Base-by-base conservation (phyloP, 805 yeast species). In the Kodamaea kakaduensis region DNA sequence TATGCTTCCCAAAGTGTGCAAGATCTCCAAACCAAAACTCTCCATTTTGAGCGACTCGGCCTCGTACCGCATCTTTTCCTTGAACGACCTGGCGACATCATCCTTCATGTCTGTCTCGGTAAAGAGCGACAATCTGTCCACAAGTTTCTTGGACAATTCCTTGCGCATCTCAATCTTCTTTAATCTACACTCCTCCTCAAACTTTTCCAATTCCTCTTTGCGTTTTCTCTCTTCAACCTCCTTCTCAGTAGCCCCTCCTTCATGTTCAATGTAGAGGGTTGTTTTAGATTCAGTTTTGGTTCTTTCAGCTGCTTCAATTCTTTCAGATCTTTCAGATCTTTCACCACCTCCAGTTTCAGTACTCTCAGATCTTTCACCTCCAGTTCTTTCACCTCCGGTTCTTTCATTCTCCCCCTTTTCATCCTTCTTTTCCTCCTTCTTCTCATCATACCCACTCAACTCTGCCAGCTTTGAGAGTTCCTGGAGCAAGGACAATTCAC, bases 31-130 rank as follows among this genome's bases (percentile, higher is more conserved):
- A n/a, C 94, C 94, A 59, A 84, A 84, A 15, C 90, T 82, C 56
- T 84, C 93, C 77, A 81, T 75, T 48, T 83, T 84, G 44, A 84
- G 66, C 18, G 78, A 67, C 52, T 89, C 93, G 10, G 95, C 95
- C 58, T 93, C 97, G 50, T 81, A 78, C 42, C 69, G 71, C 46
- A 84, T 71, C 54, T 84, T 81, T 37, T 68, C 69, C 41, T 71
- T 62, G 56, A 87, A 90, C 15, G 70, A 58, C 23, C 50, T 54
- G 8, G 58, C 62, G n/a, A 62, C 61, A 42, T 73, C 69, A 8
- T 56, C 65, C 24, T 64, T 59, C 64, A 64, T 64, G 31, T 67
- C 71, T 3, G 73, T 59, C 41, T 64, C 71, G 1, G 71, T 63
- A 25, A 56, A 64, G 14, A 69, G 59, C 12, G 76, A 59, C 19